These are phyloP conservation scores for Lumnitzera littorea DNA, from an alignment of 345 rosid genomes.

Conservation along the genomic window DNA sequence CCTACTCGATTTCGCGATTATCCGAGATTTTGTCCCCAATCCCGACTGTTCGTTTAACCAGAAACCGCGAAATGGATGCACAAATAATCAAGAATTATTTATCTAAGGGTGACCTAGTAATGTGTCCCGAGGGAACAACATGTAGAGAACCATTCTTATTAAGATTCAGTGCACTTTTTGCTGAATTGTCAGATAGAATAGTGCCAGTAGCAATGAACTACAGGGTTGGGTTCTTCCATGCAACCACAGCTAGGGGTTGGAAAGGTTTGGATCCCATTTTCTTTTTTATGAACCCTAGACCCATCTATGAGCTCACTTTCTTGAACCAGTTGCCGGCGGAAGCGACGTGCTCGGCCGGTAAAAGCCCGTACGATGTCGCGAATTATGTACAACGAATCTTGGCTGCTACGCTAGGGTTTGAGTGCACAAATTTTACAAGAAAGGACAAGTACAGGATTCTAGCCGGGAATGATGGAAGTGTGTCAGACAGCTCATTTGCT, in stretches of 20 bases:
- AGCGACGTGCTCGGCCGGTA: slow-evolving; percentile 32
- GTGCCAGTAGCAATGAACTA: slow-evolving; percentile 54
- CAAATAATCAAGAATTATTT: slow-evolving; percentile 46
- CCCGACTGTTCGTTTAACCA: slow-evolving; percentile 67
- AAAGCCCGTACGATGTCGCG: slow-evolving; percentile 67
- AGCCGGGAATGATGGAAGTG: slow-evolving; percentile 80
- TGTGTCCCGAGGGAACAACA: slow-evolving; percentile 47
- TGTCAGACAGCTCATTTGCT: slow-evolving; percentile 41
- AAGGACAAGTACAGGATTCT: slow-evolving; percentile 55
- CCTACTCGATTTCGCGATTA: slow-evolving; percentile 69
- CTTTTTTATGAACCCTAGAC: slow-evolving; percentile 44
- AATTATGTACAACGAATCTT: slow-evolving; percentile 44
- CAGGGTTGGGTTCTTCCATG: slow-evolving; percentile 52
- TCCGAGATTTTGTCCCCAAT: slow-evolving; percentile 81
- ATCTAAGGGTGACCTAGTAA: slow-evolving; percentile 29
- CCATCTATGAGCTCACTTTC: slow-evolving; percentile 36
- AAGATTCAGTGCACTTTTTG: slow-evolving; percentile 41
- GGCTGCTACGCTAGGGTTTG: slow-evolving; percentile 34
- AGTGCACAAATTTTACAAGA: slow-evolving; percentile 38
- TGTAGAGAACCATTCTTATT: slow-evolving; percentile 40
- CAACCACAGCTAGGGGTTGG: slow-evolving; percentile 33
- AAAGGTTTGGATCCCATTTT: slow-evolving; percentile 37
- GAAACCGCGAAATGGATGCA: slow-evolving; percentile 58
- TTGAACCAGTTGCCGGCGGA: slow-evolving; percentile 34
- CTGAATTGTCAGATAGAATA: slow-evolving; percentile 34